A percentile compares a stretch with the other conserved stretches of the same genome.
Conservation (phyloP, 2,329 filamentous ascomycete species). For the Pezicula radicicola region DNA sequence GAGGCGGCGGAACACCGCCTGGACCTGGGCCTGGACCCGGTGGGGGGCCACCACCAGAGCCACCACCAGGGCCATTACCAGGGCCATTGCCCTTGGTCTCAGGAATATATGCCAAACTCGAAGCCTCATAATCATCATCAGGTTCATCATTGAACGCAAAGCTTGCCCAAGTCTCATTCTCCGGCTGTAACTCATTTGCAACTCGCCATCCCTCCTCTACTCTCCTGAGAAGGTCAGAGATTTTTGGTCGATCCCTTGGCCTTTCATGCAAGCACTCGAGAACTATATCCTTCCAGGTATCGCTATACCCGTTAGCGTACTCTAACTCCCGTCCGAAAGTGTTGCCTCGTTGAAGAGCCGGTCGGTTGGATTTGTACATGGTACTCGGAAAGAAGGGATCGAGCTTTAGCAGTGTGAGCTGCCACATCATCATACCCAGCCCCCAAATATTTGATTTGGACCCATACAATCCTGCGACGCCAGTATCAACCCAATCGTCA, state of each 20-base stretch:
- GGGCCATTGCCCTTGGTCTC: too few relatives aligned
- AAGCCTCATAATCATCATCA: too few relatives aligned
- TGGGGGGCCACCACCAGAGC: too few relatives aligned
- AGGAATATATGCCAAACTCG: too few relatives aligned
- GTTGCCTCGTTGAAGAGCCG: neutral
- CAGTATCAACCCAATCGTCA: neutral
- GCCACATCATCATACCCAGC: conserved; percentile 3
- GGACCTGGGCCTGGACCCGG: too few relatives aligned
- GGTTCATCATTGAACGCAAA: too few relatives aligned
- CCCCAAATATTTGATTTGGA: conserved; percentile 1
- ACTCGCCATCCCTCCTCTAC: neutral
- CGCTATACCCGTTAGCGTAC: conserved; percentile 1
- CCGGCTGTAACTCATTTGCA: neutral
- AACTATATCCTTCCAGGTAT: conserved; percentile 4
- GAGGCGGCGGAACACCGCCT: too few relatives aligned
- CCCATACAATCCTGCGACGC: conserved; percentile 6
- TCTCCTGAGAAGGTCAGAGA: conserved; percentile 4
- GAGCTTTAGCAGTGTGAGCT: neutral
- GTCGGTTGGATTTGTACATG: neutral
- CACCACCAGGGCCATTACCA: too few relatives aligned
- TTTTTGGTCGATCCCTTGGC: conserved; percentile 2
- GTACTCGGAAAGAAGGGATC: neutral
- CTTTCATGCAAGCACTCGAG: conserved; percentile 11
- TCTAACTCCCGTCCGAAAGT: conserved; percentile 3
- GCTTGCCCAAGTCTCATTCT: too few relatives aligned